Evolutionary conservation across 202 grass and related monocot genomes (phyloP).

Genomic region (Eragrostis tef): DNA sequence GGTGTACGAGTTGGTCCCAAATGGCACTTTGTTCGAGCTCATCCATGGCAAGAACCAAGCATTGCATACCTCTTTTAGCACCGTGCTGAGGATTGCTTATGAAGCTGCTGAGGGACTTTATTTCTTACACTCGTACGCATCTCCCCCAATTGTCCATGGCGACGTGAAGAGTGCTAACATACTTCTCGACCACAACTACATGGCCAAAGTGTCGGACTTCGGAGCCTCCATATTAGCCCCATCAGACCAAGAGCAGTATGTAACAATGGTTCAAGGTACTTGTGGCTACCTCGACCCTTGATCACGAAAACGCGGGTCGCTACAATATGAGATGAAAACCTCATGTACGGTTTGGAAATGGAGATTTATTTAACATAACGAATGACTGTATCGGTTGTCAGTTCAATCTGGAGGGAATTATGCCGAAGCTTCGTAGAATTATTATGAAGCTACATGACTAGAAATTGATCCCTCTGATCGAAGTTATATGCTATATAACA

Average conservation of each 20-base stretch:
- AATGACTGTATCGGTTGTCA: no score
- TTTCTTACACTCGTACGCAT: constrained; percentile 31
- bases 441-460: no score
- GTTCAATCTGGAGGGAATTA: no score
- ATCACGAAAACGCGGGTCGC: no score
- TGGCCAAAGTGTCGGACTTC: constrained; percentile 69
- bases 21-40: constrained; percentile 54
- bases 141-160: constrained; percentile 60
- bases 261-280: constrained; percentile 61
- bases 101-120: constrained; percentile 49
- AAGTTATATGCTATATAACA: no score
- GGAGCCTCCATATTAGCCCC: constrained; percentile 60
- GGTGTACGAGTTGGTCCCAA: constrained; percentile 58
- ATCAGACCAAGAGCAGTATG: constrained; percentile 45
- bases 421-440: no score
- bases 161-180: constrained; percentile 69
- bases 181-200: constrained; percentile 56
- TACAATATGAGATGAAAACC: no score
- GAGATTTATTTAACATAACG: no score
- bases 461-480: no score
- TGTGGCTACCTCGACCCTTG: constrained; percentile 64
- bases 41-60: constrained; percentile 49
- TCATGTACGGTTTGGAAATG: no score
- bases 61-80: constrained; percentile 22
- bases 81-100: constrained; percentile 54